phyloP scores from a whole-genome alignment of 495 filamentous ascomycete species.

The Talaromyces nanjingensis region DNA sequence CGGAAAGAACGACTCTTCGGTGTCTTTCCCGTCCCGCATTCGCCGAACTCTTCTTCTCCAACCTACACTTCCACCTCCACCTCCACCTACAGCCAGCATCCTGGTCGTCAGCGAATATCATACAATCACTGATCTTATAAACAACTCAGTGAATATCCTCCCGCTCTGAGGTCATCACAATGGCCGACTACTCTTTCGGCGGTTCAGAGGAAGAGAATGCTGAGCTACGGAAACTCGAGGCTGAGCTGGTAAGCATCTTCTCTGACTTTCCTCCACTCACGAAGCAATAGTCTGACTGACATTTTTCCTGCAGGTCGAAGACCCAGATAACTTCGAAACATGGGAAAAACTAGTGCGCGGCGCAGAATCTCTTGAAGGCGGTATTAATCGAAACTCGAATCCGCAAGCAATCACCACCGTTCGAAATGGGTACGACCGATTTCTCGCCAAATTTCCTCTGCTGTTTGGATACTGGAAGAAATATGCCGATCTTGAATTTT shows the following conservation, averaged over 20 bases:
- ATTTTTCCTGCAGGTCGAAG: slow-evolving; percentile 41
- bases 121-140: not conserved
- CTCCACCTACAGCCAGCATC: not conserved
- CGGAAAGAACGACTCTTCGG: not conserved
- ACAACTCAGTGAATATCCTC: not conserved
- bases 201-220: slow-evolving; percentile 79
- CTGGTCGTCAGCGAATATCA: not conserved
- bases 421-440: slow-evolving; percentile 80
- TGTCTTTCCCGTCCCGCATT: slow-evolving; percentile 2
- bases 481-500: slow-evolving; percentile 96
- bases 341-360: slow-evolving; percentile 91
- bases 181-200: slow-evolving; percentile 61
- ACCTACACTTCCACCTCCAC: not conserved
- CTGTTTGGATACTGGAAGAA: slow-evolving; percentile 99
- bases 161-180: slow-evolving; percentile 15
- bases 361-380: slow-evolving; percentile 80
- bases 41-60: not conserved
- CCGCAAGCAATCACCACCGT: slow-evolving; percentile 84
- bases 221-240: slow-evolving; percentile 71
- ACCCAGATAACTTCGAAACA: slow-evolving; percentile 86
- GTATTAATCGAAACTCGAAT: slow-evolving; percentile 92
- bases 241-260: slow-evolving; percentile 61
- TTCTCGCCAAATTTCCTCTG: slow-evolving; percentile 91
- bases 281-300: slow-evolving; percentile 8
- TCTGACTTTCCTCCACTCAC: not conserved